These are phyloP conservation scores for Perkinsus olseni DNA, from an alignment of 169 alveolate species.

Conservation along the genomic window DNA sequence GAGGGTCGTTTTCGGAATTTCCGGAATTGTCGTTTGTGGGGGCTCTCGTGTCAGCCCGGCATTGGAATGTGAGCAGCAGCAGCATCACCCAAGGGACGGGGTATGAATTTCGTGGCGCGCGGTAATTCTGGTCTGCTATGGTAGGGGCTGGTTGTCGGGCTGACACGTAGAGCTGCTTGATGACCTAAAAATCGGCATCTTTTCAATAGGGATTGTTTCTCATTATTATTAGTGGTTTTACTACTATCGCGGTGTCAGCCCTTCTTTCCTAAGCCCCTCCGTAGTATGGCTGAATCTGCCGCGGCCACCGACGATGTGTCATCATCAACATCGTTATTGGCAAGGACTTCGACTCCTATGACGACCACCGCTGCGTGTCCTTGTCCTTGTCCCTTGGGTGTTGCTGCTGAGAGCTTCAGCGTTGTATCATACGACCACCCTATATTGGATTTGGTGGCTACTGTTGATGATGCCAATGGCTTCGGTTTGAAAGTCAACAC, in stretches of 20 bases:
- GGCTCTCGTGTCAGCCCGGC: background rate
- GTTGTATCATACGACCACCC: slow-evolving; percentile 1
- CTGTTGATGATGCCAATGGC: background rate
- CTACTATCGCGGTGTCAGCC: background rate
- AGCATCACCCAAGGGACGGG: background rate
- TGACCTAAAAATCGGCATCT: background rate
- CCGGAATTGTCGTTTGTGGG: background rate
- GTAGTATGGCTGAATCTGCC: background rate
- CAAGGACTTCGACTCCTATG: background rate
- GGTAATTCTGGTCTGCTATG: background rate
- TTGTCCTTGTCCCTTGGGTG: background rate
- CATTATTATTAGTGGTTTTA: too few species aligned
- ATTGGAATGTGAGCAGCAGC: background rate
- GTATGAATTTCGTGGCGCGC: background rate
- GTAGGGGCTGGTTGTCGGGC: slow-evolving; percentile 1
- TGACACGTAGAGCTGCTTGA: background rate
- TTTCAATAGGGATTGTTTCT: background rate
- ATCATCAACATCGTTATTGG: background rate
- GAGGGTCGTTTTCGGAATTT: too few species aligned
- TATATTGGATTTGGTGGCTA: background rate
- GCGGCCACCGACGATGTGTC: background rate
- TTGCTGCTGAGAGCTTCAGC: background rate
- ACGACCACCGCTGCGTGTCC: background rate
- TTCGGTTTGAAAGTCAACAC: background rate
- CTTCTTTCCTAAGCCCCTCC: background rate